phyloP scores from a whole-genome alignment of 345 rosid species.

The Erysimum cheiranthoides region DNA sequence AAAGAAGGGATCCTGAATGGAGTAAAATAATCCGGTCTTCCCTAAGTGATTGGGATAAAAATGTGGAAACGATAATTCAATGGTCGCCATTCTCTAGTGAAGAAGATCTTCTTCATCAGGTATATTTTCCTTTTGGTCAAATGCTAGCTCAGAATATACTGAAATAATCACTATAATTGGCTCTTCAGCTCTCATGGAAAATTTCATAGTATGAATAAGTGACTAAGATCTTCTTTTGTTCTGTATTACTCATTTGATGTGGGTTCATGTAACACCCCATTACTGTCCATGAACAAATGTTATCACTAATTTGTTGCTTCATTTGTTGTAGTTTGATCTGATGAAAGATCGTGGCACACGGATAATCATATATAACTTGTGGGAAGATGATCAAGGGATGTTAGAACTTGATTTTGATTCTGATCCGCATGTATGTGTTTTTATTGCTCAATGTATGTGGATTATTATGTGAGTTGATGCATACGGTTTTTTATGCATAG shows the following conservation, averaged over 20 bases:
- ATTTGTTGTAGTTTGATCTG: conserved; percentile 62
- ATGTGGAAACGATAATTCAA: conserved; percentile 65
- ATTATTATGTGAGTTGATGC: conserved; percentile 13
- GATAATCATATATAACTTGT: conserved; percentile 83
- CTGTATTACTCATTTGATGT: conserved; percentile 17
- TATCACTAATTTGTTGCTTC: conserved; percentile 24
- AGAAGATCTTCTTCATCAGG: conserved; percentile 81
- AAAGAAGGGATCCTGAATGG: conserved; percentile 65
- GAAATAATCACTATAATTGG: too few relatives aligned
- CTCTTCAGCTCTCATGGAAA: too few relatives aligned
- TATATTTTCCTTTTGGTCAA: conserved; percentile 28
- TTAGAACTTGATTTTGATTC: conserved; percentile 86
- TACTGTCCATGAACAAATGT: neutral
- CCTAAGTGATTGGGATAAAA: conserved; percentile 66
- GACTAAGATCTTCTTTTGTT: neutral
- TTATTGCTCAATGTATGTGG: neutral
- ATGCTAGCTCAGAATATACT: neutral
- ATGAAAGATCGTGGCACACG: conserved; percentile 86
- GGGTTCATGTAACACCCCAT: neutral
- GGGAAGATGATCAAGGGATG: conserved; percentile 94
- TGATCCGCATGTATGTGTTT: conserved; percentile 65
- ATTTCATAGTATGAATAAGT: too few relatives aligned
- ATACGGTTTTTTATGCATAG: neutral
- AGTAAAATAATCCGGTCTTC: conserved; percentile 59
- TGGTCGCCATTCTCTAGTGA: conserved; percentile 93